Base-by-base conservation (phyloP, 768 basidiomycete species). In the Phanerochaete sordida region DNA sequence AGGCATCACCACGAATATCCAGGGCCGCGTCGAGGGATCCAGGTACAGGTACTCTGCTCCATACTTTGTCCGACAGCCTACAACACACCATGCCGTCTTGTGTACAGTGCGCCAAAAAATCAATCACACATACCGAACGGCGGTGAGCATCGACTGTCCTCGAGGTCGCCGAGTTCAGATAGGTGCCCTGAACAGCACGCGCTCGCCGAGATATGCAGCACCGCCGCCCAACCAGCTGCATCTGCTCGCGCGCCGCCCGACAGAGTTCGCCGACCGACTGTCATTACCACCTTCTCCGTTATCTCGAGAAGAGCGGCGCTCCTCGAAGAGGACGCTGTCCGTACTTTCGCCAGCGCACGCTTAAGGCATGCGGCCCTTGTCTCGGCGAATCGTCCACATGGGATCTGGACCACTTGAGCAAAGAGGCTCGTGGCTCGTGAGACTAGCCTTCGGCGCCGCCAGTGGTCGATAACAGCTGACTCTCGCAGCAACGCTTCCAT, bases 381-480 rank as follows among this genome's bases (percentile, higher is more conserved):
- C 39, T 43, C 39, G 39, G 39, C 39, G 19, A 11, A 43, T 43
- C 39, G 4, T 43, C 39, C 39, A 43, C 39, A 43, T 43, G 39
- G 39, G 19, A 12, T 43, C 39, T 43, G 39, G 39, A 46, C 27
- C 48, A 49, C 27, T 28, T 49, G 23, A 51, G 50, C 50, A 48
- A 48, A 48, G 7, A 48, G 47, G 19, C 47, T 48, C 24, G 27
- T 48, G 47, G 31, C 30, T 33, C 21, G 7, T 33, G 30, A 33
- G 30, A 16, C 27, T 51, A 23, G 30, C n/a, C 50, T 30, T 13
- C 3, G 47, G 24, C 13, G 11, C 6, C 27, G 24, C 23, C 19
- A 48, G 23, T 51, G 50, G 50, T 51, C 27, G 50, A 51, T 51
- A 51, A 51, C 50, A 51, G 28, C 28, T 51, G 50, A 51, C 50